Evolutionary conservation across 1,284 basidiomycete genomes (phyloP), one percentile per base, ranked within the genome.

Genomic region (Ganoderma multipileum): DNA sequence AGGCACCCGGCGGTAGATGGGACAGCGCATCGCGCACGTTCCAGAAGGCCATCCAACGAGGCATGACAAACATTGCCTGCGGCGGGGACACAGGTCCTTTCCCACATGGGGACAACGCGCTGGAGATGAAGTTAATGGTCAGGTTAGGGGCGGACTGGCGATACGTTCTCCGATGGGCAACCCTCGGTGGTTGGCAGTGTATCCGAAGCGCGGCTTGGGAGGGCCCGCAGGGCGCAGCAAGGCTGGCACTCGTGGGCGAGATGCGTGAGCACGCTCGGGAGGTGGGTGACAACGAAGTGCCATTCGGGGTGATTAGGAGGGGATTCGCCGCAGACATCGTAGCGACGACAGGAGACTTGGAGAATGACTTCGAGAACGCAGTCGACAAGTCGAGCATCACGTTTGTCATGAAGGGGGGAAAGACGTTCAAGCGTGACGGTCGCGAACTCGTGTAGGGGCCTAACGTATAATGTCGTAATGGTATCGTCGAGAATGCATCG

Each of bases 61-160:
- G 81, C 0, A 75, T 85, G 68, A 81, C 83, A 23, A 83, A 83
- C 33, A 83, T 91, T 64, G 88, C 87, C 5, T 87, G 86, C 74
- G 89, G 89, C 3, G 89, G 89, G 2, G 89, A 91, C 76, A 91
- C 89, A 0, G 89, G 89, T 2, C 83, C 85, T 2, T 91, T 91
- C 76, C 73, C 85, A 39, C 90, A 90, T 74, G 89, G 89, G 1
- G 80, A 84, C 67, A 91, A 91, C 72, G 83, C 86, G 36, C 77
- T 87, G 50, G 90, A 91, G 80, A 81, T 91, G 82, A 80, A 85
- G 73, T 77, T 90, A 26, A 90, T 91, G 90, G 84, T 85, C 16
- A 75, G 77, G 20, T 80, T 89, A 3, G 89, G 90, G 1, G 88
- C 86, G 23, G 78, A 82, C 42, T 86, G 85, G 84, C 78, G 79